Evolutionary conservation across 2,329 filamentous ascomycete species (phyloP), one percentile per base, ranked within the genome.

Genomic region (Stemphylium lycopersici): DNA sequence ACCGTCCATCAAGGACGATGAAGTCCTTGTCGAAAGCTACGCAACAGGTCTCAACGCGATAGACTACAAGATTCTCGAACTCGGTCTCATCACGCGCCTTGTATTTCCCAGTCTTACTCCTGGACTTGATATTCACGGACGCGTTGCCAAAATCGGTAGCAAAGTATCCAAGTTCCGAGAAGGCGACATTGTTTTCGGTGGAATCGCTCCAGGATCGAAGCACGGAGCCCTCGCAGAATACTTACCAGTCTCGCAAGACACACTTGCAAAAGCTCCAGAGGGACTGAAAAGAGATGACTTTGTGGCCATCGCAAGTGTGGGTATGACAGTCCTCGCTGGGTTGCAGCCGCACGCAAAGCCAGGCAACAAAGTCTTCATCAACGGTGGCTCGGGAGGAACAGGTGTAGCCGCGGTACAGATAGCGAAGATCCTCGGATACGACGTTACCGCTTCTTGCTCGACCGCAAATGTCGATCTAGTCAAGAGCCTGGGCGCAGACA

Each of bases 391-490:
- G 7, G 86, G 86, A 18, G 86, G 85, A 0, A 79, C 77, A 2
- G 86, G 86, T 1, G 78, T 79, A 0, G 85, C 81, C 48, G 81
- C 77, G 0, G 83, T 88, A 49, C 86, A 88, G 65, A 79, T 88
- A 44, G 85, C 84, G 3, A 87, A 86, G 66, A 74, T 75, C 0
- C 62, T 83, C 2, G 85, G 84, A 0, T 84, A 81, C 61, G 72
- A 81, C 52, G 85, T 88, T 24, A 83, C 81, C 2, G 75, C 77
- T 5, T 80, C 79, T 2, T 88, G 85, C 63, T 87, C 84, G 4
- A 76, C 74, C 0, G 67, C 67, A 6, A 89, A 88, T 67, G 76
- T 79, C 0, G 78, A 81, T 39, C 67, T 87, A 3, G 84, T 83
- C 65, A 78, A 77, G 48, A 67, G 70, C 0, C 70, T 88, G 1